These are phyloP conservation scores for Coelastrella sp. DNA, from an alignment of 139 green algal species.

Conservation along the genomic window DNA sequence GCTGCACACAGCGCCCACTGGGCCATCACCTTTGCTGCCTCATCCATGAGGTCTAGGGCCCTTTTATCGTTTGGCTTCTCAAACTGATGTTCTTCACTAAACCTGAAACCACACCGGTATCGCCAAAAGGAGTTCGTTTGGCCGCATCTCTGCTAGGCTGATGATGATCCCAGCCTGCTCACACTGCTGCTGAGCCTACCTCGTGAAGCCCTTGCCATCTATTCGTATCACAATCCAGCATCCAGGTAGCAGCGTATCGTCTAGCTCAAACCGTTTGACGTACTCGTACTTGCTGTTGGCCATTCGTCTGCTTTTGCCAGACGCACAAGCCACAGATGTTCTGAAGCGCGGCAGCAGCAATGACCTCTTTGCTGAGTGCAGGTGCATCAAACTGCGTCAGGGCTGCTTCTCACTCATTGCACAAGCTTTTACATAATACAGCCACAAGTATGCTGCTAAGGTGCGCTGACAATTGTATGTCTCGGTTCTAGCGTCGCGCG, in stretches of 20 bases:
- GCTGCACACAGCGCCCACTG: not conserved
- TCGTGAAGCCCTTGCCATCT: constrained; percentile 94
- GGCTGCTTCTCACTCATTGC: too few species aligned
- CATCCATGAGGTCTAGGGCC: constrained; percentile 89
- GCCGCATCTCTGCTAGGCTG: too few species aligned
- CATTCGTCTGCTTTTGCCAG: constrained; percentile 57
- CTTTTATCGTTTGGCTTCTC: constrained; percentile 89
- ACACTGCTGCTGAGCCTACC: constrained; percentile 56
- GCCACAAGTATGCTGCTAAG: too few species aligned
- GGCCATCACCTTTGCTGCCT: constrained; percentile 62
- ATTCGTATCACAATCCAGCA: constrained; percentile 88
- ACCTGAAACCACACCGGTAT: constrained; percentile 63
- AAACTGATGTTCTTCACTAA: constrained; percentile 83
- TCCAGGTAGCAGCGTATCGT: constrained; percentile 59
- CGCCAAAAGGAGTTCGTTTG: too few species aligned
- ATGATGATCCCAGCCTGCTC: too few species aligned
- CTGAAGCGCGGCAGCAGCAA: not conserved
- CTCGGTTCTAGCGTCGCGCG: too few species aligned
- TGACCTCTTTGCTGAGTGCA: not conserved
- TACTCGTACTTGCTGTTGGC: constrained; percentile 87
- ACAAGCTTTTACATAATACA: not conserved
- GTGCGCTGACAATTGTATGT: too few species aligned
- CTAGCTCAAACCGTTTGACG: constrained; percentile 86
- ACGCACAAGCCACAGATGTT: not conserved
- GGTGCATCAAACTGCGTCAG: not conserved